These are phyloP conservation scores for Senna siamea DNA, from an alignment of 306 rosid genomes.

Conservation along the genomic window DNA sequence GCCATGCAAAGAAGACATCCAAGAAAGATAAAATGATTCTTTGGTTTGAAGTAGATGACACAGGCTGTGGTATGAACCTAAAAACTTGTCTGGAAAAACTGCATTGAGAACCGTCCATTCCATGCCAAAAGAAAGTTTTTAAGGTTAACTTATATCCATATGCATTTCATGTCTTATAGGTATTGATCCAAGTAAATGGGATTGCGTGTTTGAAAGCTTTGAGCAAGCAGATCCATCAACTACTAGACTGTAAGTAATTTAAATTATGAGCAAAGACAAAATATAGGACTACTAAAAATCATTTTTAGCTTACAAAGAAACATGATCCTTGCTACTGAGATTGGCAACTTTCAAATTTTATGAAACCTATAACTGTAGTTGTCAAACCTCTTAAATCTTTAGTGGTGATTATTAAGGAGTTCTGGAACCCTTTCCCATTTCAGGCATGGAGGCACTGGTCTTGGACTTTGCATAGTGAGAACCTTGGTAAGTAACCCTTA, in stretches of 20 bases:
- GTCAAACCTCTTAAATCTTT: constrained; percentile 26
- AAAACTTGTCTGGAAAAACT: constrained; percentile 21
- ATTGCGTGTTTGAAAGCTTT: constrained; percentile 96
- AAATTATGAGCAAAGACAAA: constrained; percentile 5
- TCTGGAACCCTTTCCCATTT: constrained; percentile 40
- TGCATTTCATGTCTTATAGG: constrained; percentile 48
- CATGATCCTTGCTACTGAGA: constrained; percentile 18
- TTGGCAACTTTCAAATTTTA: constrained; percentile 9
- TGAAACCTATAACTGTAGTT: constrained; percentile 30
- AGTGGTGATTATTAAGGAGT: constrained; percentile 14
- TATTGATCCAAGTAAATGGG: constrained; percentile 96
- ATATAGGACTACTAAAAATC: not conserved
- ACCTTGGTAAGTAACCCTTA: constrained; percentile 73
- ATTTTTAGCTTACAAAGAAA: constrained; percentile 3
- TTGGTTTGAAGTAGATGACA: constrained; percentile 98
- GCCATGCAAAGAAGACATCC: constrained; percentile 52
- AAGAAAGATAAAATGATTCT: constrained; percentile 72
- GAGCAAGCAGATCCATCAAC: constrained; percentile 99
- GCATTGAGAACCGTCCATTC: constrained; percentile 14
- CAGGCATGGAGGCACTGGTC: constrained; percentile 99
- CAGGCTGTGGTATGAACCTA: constrained; percentile 83
- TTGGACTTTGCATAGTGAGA: constrained; percentile 95
- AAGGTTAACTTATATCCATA: constrained; percentile 1
- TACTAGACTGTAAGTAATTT: constrained; percentile 79
- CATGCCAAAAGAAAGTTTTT: constrained; percentile 13